These are phyloP conservation scores for Lippia alba DNA, from an alignment of 305 asterid species.

Conservation along the genomic window DNA sequence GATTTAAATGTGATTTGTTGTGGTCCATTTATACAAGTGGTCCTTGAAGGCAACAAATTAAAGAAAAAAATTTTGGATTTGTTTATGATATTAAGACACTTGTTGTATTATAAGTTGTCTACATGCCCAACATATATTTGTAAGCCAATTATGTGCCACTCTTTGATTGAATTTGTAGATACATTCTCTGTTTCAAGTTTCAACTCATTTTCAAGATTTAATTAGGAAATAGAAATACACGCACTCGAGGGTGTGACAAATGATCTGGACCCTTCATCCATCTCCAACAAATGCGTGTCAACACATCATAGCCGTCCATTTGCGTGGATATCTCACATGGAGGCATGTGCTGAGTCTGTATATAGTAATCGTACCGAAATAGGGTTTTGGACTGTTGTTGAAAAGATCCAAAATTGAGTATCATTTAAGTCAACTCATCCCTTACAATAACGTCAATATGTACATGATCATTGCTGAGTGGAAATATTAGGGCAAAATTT, in stretches of 20 bases:
- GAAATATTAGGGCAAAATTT: neutral
- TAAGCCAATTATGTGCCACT: no score
- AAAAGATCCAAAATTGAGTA: slow-evolving; percentile 38
- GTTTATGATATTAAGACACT: slow-evolving; percentile 32
- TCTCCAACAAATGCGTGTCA: slow-evolving; percentile 1
- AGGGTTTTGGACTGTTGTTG: slow-evolving; percentile 59
- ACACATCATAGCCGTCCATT: slow-evolving; percentile 34
- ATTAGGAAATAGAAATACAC: slow-evolving; percentile 23
- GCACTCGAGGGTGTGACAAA: no score
- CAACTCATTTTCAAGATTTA: slow-evolving; percentile 32
- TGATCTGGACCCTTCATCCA: no score
- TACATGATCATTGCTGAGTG: neutral
- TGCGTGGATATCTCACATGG: slow-evolving; percentile 49
- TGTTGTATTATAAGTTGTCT: no score
- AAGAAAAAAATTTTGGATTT: slow-evolving; percentile 15
- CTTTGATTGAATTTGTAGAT: slow-evolving; percentile 21
- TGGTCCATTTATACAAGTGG: no score
- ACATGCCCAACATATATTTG: no score
- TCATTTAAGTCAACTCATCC: slow-evolving; percentile 54
- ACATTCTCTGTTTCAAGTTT: slow-evolving; percentile 9
- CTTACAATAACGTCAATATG: slow-evolving; percentile 1
- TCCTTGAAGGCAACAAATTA: neutral
- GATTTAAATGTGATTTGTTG: no score
- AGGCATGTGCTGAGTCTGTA: slow-evolving; percentile 50
- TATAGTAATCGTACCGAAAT: slow-evolving; percentile 41